Evolutionary conservation across 1,284 basidiomycete genomes (phyloP).

Genomic region (Fomitopsis betulina): DNA sequence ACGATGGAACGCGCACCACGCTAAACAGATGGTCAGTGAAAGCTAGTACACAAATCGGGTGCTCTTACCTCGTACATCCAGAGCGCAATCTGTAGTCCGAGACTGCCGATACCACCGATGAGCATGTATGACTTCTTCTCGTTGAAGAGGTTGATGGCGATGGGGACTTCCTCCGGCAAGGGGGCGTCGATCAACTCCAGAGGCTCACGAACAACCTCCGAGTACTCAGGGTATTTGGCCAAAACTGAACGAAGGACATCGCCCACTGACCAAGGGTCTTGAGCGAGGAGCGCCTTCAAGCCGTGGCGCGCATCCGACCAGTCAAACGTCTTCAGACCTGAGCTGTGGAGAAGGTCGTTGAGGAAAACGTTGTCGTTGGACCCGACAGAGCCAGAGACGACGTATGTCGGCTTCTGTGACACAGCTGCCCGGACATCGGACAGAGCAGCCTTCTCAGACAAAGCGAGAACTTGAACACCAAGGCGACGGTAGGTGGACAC

Average conservation of each 20-base stretch:
- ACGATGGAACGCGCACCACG: conserved; percentile 33
- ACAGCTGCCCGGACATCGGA: background rate
- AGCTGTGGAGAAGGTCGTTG: conserved; percentile 2
- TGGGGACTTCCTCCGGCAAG: background rate
- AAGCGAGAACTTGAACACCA: background rate
- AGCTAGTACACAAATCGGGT: background rate
- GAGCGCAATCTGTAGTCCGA: conserved; percentile 31
- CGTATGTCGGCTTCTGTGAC: conserved; percentile 1
- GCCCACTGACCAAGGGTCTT: conserved; percentile 11
- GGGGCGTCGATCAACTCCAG: background rate
- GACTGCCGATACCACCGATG: conserved; percentile 19
- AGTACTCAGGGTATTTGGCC: background rate
- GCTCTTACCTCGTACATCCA: conserved; percentile 37
- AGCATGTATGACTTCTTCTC: conserved; percentile 16
- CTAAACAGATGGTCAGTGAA: conserved; percentile 16
- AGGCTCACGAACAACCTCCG: background rate
- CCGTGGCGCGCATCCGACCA: conserved; percentile 12
- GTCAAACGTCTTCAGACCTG: conserved; percentile 3
- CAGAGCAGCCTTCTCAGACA: background rate
- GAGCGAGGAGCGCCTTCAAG: conserved; percentile 1
- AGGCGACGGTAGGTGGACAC: conserved; percentile 4
- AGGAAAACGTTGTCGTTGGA: conserved; percentile 3
- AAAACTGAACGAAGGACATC: conserved; percentile 8
- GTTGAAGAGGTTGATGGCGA: conserved; percentile 5
- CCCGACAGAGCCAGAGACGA: conserved; percentile 12